These are phyloP conservation scores for Excoecaria agallocha DNA, from an alignment of 345 rosid genomes.

Conservation along the genomic window DNA sequence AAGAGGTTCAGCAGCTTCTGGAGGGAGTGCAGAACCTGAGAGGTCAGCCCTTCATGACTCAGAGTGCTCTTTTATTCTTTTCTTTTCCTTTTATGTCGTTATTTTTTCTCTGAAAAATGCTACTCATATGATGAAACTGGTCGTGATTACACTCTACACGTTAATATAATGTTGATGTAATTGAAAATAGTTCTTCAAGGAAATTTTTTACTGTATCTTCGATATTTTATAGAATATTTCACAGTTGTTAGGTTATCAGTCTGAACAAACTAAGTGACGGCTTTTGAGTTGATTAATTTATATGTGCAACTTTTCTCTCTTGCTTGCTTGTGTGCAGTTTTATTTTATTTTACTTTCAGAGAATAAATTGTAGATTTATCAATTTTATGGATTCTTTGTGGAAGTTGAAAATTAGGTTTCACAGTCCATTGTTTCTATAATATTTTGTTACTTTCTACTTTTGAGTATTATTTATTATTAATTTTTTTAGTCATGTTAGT, in stretches of 20 bases:
- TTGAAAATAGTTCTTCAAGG: background rate
- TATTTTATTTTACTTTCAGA: too few species aligned
- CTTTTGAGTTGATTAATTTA: background rate
- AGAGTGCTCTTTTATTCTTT: background rate
- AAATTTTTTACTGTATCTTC: background rate
- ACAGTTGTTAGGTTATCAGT: background rate
- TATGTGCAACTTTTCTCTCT: background rate
- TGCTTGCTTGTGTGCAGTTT: too few species aligned
- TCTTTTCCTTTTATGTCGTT: background rate
- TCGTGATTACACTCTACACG: background rate
- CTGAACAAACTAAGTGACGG: background rate
- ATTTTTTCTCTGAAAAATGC: background rate
- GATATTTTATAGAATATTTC: background rate
- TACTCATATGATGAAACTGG: background rate
- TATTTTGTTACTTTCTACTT: background rate
- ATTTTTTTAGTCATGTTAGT: background rate
- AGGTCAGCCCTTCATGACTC: constrained; percentile 25
- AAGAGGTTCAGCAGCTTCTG: constrained; percentile 23
- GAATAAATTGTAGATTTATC: background rate
- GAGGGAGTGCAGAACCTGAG: constrained; percentile 24
- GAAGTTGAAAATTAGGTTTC: background rate
- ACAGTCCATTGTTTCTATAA: background rate
- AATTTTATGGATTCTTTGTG: background rate
- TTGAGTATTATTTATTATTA: background rate
- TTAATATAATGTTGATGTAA: background rate